Evolutionary conservation across 2,329 filamentous ascomycete species (phyloP).

Genomic region (Dryadomyces quercus-mongolicae): DNA sequence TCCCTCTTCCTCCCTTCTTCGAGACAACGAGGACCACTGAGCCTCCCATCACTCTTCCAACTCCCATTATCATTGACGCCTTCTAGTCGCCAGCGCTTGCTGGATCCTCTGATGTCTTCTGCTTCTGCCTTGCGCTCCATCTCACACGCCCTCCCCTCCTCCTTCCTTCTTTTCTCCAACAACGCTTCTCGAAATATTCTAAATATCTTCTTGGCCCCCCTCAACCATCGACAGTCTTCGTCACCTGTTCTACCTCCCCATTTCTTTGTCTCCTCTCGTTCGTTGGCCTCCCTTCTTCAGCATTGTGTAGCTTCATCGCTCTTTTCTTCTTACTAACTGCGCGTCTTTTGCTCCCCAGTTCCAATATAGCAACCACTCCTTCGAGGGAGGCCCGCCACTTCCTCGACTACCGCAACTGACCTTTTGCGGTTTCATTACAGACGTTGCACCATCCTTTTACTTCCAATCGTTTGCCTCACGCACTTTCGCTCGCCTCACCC

Average conservation of each 20-base stretch:
- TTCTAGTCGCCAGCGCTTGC: conserved; percentile 9
- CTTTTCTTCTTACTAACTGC: not conserved
- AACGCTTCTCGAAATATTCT: not conserved
- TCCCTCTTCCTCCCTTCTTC: not conserved
- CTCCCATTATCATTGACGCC: not conserved
- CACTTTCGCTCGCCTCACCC: no score
- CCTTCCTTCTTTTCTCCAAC: not conserved
- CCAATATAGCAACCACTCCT: not conserved
- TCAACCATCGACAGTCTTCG: not conserved
- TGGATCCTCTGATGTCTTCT: conserved; percentile 3
- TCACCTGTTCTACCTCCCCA: not conserved
- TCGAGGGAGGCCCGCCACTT: not conserved
- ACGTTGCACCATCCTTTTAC: not conserved
- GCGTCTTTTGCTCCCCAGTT: not conserved
- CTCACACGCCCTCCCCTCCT: not conserved
- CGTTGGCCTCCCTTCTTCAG: not conserved
- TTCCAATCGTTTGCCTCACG: not conserved
- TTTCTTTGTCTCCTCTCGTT: not conserved
- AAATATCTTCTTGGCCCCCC: not conserved
- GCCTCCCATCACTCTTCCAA: not conserved
- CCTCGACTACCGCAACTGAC: not conserved
- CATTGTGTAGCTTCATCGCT: not conserved
- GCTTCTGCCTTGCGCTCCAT: not conserved
- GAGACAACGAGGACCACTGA: not conserved
- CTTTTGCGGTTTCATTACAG: not conserved